Percentiles rank a stretch among this genome's conserved stretches.
Conservation (phyloP, 2,329 filamentous ascomycete species). For the Gnomoniopsis smithogilvyi region DNA sequence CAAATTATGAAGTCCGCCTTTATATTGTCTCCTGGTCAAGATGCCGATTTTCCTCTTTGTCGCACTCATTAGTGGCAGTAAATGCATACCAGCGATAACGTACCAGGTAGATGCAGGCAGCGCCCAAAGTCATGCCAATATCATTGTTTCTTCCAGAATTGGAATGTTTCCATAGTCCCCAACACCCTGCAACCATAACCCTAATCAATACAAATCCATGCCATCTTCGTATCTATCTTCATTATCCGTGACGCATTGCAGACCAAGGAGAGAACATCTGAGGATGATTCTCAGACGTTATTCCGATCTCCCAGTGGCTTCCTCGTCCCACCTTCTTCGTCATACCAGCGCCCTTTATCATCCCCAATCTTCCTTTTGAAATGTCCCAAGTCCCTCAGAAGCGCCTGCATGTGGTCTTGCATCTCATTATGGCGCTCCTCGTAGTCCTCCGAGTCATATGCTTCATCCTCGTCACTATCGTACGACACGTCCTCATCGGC, state of each 20-base stretch:
- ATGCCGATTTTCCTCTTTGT: too few relatives aligned
- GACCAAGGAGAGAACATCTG: conserved; percentile 7
- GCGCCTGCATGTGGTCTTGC: conserved; percentile 80
- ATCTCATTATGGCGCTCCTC: conserved; percentile 60
- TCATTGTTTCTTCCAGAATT: background rate
- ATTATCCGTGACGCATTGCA: background rate
- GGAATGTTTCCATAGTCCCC: background rate
- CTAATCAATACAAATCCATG: background rate
- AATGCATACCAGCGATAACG: too few relatives aligned
- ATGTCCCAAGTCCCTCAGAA: conserved; percentile 74
- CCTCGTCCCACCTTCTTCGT: conserved; percentile 51
- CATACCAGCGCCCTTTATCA: conserved; percentile 71
- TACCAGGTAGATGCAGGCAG: background rate
- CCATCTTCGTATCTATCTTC: background rate
- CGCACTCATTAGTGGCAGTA: too few relatives aligned
- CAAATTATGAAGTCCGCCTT: too few relatives aligned
- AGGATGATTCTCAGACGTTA: conserved; percentile 30
- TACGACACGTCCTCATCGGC: conserved; percentile 29
- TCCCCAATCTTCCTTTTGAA: conserved; percentile 86
- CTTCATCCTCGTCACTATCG: conserved; percentile 57
- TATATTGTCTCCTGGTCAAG: too few relatives aligned
- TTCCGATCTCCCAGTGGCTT: conserved; percentile 43
- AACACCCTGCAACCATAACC: conserved; percentile 10
- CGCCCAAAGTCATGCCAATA: background rate
- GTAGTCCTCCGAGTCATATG: conserved; percentile 47